Conservation (phyloP, 2,329 filamentous ascomycete species). For the Aspergillus awamori region DNA sequence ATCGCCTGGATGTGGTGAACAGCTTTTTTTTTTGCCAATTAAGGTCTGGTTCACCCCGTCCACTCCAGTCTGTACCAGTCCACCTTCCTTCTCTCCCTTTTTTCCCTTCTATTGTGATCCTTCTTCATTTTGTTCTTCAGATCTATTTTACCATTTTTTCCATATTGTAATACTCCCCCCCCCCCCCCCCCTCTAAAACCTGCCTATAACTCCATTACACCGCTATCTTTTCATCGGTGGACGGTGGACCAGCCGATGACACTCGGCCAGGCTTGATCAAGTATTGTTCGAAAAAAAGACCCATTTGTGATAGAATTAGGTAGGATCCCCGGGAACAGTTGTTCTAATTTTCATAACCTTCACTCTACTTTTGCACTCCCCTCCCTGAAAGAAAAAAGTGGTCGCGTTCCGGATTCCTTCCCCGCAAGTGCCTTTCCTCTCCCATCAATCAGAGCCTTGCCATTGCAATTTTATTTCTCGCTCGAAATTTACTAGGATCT, state of each 20-base stretch:
- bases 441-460: neutral
- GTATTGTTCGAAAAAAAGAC: neutral
- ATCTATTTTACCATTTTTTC: conserved; percentile 8
- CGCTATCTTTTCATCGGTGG: conserved; percentile 9
- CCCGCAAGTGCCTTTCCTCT: neutral
- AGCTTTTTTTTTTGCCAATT: conserved; percentile 11
- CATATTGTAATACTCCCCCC: conserved; percentile 7
- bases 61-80: conserved; percentile 6
- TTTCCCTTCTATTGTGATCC: conserved; percentile 6
- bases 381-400: neutral
- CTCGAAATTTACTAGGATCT: neutral
- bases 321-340: neutral
- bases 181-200: conserved; percentile 14
- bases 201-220: conserved; percentile 13
- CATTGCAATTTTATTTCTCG: neutral
- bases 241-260: conserved; percentile 11
- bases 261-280: conserved; percentile 3
- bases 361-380: neutral
- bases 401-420: neutral
- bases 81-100: conserved; percentile 16
- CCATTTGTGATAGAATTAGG: conserved; percentile 9
- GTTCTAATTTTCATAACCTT: neutral
- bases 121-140: conserved; percentile 36
- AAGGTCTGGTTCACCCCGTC: neutral
- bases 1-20: conserved; percentile 8